A percentile compares a stretch with the other conserved stretches of the same genome.
These are phyloP conservation scores for Rhodotorula graminis DNA, from an alignment of 768 basidiomycete genomes.

Conservation along the genomic window DNA sequence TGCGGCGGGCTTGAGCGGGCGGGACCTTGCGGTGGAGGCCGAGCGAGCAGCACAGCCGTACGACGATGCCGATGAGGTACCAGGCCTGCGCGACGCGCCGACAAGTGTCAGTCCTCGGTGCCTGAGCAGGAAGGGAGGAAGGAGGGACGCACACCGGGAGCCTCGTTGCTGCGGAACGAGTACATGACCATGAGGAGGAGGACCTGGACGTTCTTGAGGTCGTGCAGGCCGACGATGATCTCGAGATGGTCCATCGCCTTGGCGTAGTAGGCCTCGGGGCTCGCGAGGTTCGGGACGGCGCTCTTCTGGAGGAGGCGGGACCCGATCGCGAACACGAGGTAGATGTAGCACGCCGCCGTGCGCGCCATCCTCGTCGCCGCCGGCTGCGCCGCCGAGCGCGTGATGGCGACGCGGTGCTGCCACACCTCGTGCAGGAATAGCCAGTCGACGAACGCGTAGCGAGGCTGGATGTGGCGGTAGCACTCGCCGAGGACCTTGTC, in stretches of 20 bases:
- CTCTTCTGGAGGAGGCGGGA: conserved; percentile 36
- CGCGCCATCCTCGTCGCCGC: conserved; percentile 2
- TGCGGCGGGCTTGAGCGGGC: neutral
- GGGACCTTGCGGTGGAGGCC: conserved; percentile 38
- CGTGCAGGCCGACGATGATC: conserved; percentile 42
- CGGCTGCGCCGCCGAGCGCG: neutral
- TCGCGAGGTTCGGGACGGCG: conserved; percentile 31
- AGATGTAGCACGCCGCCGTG: conserved; percentile 30
- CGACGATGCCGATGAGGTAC: conserved; percentile 42
- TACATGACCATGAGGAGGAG: conserved; percentile 41
- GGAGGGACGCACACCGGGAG: conserved; percentile 1
- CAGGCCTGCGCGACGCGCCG: conserved; percentile 34
- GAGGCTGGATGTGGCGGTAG: conserved; percentile 11
- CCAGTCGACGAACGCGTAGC: conserved; percentile 24
- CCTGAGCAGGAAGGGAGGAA: too few relatives aligned
- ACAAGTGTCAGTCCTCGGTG: neutral
- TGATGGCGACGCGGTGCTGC: conserved; percentile 14
- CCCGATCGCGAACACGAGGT: conserved; percentile 30
- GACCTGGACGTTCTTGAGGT: conserved; percentile 43
- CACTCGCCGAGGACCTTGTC: neutral
- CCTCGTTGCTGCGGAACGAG: conserved; percentile 1
- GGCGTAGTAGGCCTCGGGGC: conserved; percentile 43
- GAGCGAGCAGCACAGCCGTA: conserved; percentile 42
- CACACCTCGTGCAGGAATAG: conserved; percentile 19
- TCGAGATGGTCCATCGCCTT: conserved; percentile 44